Base-by-base conservation (phyloP, 441 rosid species). In the Gossypium lobatum region DNA sequence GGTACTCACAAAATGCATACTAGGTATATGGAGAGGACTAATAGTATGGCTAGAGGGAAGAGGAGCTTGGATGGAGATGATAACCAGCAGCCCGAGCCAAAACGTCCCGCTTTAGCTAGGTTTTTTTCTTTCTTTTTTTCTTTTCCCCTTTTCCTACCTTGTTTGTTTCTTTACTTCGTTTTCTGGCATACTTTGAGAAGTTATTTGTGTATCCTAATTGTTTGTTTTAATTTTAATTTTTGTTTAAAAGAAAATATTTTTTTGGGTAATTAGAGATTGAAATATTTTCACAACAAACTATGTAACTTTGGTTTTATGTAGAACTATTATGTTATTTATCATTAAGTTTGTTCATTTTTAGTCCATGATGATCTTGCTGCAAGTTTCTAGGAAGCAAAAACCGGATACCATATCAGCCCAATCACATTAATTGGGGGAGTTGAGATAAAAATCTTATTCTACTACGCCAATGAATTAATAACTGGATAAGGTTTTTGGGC, bases 91-190 rank as follows among this genome's bases (percentile, higher is more conserved):
- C 91, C 98, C 21, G 98, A 91, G 75, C 81, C 89, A 13, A 93
- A 96, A 70, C 91, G 97, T 2, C 99, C 97, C 26, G 98, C 98
- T 78, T 86, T 96, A 65, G 95, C 98, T 75, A 93, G 96, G 99
- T 91, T 64, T 52, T 52, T 23, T 21, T 52, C 42, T 58, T 65
- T 14, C 6, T 45, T n/a, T 6, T 39, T 8, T 39, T 39, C 31
- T 52, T 52, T 14, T 11, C 28, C 13, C 5, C 21, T 7, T 9
- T 25, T 52, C 14, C 25, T 9, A 2, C 18, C 20, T 71, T 2
- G 18, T n/a, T 73, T 60, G n/a, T 23, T 50, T 26, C 9, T 26
- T 60, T 26, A 25, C n/a, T 57, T 50, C 7, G 65, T 18, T 71
- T 23, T 25, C 25, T 52, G 13, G 6, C 62, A 42, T 42, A 42